Evolutionary conservation across 164 flowering plant genomes (phyloP).

Genomic region (Stephania yunnanensis): DNA sequence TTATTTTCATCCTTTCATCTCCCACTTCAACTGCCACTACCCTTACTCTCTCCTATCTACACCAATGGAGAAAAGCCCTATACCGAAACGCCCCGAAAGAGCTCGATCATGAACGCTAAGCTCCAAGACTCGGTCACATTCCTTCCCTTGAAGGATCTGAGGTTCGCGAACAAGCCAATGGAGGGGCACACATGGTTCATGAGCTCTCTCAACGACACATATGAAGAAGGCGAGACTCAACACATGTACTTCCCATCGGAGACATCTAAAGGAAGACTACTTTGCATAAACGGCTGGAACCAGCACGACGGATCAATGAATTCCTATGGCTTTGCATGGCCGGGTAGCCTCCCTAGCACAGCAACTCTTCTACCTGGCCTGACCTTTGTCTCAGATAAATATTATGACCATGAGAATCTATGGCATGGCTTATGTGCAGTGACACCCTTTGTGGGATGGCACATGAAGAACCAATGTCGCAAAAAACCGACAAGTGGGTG

Average conservation of each 20-base stretch:
- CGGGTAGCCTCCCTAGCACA: conserved; percentile 45
- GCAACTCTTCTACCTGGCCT: conserved; percentile 45
- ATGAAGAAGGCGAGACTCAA: conserved; percentile 49
- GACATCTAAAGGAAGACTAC: conserved; percentile 43
- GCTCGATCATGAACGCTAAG: conserved; percentile 21
- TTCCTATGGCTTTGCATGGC: conserved; percentile 71
- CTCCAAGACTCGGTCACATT: conserved; percentile 58
- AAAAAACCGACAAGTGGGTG: conserved; percentile 44
- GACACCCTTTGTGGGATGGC: conserved; percentile 74
- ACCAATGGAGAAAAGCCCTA: conserved; percentile 12
- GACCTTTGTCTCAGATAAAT: conserved; percentile 63
- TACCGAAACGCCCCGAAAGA: too few species aligned
- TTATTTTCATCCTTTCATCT: background rate
- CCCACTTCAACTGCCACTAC: background rate
- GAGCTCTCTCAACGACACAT: conserved; percentile 64
- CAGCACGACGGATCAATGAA: conserved; percentile 62
- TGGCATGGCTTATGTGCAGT: conserved; percentile 80
- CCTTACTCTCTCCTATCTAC: background rate
- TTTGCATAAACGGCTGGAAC: conserved; percentile 63
- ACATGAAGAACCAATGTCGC: conserved; percentile 27
- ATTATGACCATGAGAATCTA: conserved; percentile 57
- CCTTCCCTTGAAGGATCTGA: conserved; percentile 73
- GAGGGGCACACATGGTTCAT: conserved; percentile 91
- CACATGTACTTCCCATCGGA: conserved; percentile 60
- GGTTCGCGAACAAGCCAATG: conserved; percentile 37